Conservation (phyloP, 2,329 filamentous ascomycete species). For the Fusarium circinatum region DNA sequence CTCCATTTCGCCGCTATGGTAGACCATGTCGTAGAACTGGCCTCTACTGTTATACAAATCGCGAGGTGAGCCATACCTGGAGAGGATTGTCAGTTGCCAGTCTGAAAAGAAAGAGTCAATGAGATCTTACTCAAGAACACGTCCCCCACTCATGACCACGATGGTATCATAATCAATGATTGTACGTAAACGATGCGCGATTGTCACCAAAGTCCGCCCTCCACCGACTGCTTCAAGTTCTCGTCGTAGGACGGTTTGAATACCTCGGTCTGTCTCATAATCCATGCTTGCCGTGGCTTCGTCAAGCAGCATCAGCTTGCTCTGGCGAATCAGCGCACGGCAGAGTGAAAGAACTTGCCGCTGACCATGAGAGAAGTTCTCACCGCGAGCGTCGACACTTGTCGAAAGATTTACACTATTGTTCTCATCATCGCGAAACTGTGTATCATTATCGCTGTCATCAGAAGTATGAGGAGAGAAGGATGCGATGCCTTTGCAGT, state of each 20-base stretch:
- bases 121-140: conserved; percentile 60
- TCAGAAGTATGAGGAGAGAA: conserved; percentile 56
- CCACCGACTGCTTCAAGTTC: conserved; percentile 58
- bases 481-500: conserved; percentile 69
- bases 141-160: conserved; percentile 65
- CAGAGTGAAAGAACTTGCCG: conserved; percentile 68
- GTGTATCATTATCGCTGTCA: conserved; percentile 41
- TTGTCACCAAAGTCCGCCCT: conserved; percentile 65
- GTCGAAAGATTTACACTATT: conserved; percentile 54
- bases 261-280: conserved; percentile 65
- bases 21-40: conserved; percentile 65
- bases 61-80: conserved; percentile 57
- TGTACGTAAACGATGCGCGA: conserved; percentile 66
- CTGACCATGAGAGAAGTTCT: conserved; percentile 68
- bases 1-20: conserved; percentile 63
- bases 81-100: neutral
- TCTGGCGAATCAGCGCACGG: conserved; percentile 64
- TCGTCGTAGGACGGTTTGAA: conserved; percentile 62
- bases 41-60: conserved; percentile 58
- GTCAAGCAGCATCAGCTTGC: conserved; percentile 66
- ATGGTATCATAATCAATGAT: conserved; percentile 70
- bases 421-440: conserved; percentile 22
- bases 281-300: conserved; percentile 71
- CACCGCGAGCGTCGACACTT: conserved; percentile 61
- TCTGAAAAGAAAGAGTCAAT: neutral